A percentile compares a stretch with the other conserved stretches of the same genome.
phyloP scores from a whole-genome alignment of 2,329 filamentous ascomycete genomes.

The Calycina herbarum region DNA sequence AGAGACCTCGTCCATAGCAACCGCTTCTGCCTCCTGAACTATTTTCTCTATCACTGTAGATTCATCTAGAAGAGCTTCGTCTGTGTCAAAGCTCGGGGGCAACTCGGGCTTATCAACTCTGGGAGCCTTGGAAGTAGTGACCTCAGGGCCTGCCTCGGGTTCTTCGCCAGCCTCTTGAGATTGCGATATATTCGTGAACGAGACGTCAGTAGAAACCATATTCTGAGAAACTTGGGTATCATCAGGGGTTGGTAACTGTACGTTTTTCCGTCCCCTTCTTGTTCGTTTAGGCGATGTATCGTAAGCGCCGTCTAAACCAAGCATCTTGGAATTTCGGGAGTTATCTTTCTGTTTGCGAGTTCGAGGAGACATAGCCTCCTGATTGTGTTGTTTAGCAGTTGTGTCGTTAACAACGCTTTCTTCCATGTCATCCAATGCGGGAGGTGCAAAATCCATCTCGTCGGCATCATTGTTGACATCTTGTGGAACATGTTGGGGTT shows the following conservation, averaged over 20 bases:
- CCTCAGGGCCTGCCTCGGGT: too few relatives aligned
- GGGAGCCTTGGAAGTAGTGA: neutral
- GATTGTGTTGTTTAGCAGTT: neutral
- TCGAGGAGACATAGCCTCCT: conserved; percentile 5
- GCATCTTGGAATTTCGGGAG: neutral
- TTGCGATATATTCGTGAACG: conserved; percentile 14
- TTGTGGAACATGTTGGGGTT: neutral
- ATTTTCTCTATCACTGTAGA: conserved; percentile 6
- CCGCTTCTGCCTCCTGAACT: neutral
- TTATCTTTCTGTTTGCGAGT: neutral
- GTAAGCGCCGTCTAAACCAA: conserved; percentile 3
- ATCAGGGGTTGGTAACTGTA: conserved; percentile 33
- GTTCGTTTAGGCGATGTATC: conserved; percentile 4
- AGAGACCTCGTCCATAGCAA: neutral
- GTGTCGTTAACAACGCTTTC: neutral
- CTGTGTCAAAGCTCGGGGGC: neutral
- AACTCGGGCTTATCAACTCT: neutral
- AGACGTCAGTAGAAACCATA: conserved; percentile 19
- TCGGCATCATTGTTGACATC: neutral
- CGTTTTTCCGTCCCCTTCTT: conserved; percentile 11
- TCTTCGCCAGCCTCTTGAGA: neutral
- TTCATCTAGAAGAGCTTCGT: conserved; percentile 1
- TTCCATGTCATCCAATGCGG: neutral
- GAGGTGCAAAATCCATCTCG: neutral
- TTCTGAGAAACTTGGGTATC: conserved; percentile 27